Evolutionary conservation across 257 asterid species (phyloP), one percentile per base, ranked within the genome.

Genomic region (Ajuga chamaepitys): DNA sequence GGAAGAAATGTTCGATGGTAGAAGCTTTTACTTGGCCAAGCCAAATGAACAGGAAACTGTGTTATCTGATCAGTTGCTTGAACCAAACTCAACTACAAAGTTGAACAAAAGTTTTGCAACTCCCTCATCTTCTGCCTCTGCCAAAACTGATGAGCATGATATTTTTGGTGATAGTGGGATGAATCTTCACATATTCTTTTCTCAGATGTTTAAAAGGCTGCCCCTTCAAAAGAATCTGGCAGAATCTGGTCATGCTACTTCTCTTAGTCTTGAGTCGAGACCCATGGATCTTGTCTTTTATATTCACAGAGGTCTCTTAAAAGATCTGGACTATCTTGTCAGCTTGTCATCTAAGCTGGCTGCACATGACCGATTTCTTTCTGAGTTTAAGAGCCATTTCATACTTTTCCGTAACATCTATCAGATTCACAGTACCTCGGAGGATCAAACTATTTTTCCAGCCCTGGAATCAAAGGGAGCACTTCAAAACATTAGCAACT

Each of bases 401-500:
- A 69, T 78, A 28, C 75, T 70, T 55, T 34, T 91, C 50, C 82
- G 70, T 34, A 72, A 60, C 69, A 75, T 91, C 48, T 86, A 83
- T 58, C 82, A 82, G 59, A 32, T 74, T 64, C 97, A 90, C 66
- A 86, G 91, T 62, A 73, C 70, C 67, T 77, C 90, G 4, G 96
- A 90, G 76, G 95, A 84, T 68, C 87, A 79, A 68, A 73, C 85
- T 70, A 78, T 79, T 55, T 91, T 91, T 72, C 97, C 97, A 9
- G 88, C 90, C 63, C 77, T 88, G 67, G 97, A 91, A 67, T 80
- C 86, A 12, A 91, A 79, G 87, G 93, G 81, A 20, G 85, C 82
- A 30, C 85, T 81, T 58, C 85, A 71, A 65, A 88, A 86, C 68
- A 53, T 84, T 62, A 84, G 95, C 69, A 92, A 82, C 58, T 83